Conservation (phyloP, 805 yeast genomes). For the Zygosaccharomyces rouxii region DNA sequence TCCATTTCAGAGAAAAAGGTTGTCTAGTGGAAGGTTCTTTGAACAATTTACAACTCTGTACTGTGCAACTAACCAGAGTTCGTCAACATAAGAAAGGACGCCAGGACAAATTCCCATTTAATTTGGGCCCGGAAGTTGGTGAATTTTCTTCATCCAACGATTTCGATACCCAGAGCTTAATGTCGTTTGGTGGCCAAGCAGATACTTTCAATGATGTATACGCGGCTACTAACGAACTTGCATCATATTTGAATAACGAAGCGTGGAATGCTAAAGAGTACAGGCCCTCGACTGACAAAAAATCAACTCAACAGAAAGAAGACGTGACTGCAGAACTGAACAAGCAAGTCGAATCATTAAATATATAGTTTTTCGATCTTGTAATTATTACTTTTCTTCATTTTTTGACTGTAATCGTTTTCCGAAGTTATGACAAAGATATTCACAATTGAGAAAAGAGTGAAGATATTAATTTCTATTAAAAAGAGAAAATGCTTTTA, state of each 20-base stretch:
- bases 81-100: slow-evolving; percentile 21
- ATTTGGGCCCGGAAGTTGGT: slow-evolving; percentile 16
- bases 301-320: neutral
- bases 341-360: slow-evolving; percentile 3
- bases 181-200: slow-evolving; percentile 30
- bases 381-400: neutral
- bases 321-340: neutral
- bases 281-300: neutral
- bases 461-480: neutral
- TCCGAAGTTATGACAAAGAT: neutral
- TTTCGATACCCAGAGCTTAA: slow-evolving; percentile 34
- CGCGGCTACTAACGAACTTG: slow-evolving; percentile 21
- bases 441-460: neutral
- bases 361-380: neutral
- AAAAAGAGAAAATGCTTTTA: neutral
- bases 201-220: slow-evolving; percentile 18
- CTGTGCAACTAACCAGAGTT: slow-evolving; percentile 46
- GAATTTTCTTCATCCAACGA: slow-evolving; percentile 23
- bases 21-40: slow-evolving; percentile 88
- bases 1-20: slow-evolving; percentile 77
- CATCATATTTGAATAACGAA: slow-evolving; percentile 24
- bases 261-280: slow-evolving; percentile 20
- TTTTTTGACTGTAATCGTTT: neutral
- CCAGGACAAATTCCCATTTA: slow-evolving; percentile 19
- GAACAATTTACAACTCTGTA: slow-evolving; percentile 69